Evolutionary conservation across 1,284 basidiomycete species (phyloP).

Genomic region (Cryptococcus maquisensis): DNA sequence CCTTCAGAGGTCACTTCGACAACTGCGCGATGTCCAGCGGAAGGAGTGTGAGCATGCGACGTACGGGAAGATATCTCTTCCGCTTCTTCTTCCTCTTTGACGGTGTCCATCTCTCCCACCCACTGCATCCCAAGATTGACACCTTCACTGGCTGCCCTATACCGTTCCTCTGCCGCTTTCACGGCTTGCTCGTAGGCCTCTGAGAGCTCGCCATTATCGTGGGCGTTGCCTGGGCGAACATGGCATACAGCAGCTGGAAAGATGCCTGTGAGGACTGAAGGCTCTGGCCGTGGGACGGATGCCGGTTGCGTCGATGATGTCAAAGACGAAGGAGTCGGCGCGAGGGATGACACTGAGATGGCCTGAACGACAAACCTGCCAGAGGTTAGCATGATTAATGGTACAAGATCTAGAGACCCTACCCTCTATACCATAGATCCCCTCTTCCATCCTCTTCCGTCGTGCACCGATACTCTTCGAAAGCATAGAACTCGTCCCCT

Average conservation of each 20-base stretch:
- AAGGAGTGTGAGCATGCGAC: not conserved
- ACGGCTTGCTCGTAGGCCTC: slow-evolving; percentile 50
- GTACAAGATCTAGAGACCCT: slow-evolving; percentile 27
- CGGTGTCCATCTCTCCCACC: slow-evolving; percentile 55
- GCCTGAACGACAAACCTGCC: slow-evolving; percentile 19
- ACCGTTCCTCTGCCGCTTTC: slow-evolving; percentile 23
- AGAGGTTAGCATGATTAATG: not conserved
- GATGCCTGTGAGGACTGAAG: slow-evolving; percentile 89
- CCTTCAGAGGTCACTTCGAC: slow-evolving; percentile 10
- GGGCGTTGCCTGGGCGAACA: slow-evolving; percentile 79
- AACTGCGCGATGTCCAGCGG: not conserved
- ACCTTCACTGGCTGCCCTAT: not conserved
- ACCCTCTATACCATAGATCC: slow-evolving; percentile 87
- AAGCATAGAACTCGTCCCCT: slow-evolving; percentile 94
- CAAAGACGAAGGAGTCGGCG: slow-evolving; percentile 6
- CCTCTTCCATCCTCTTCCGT: slow-evolving; percentile 58
- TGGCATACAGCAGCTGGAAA: slow-evolving; percentile 90
- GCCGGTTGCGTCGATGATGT: slow-evolving; percentile 19
- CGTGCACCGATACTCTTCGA: slow-evolving; percentile 67
- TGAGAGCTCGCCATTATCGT: slow-evolving; percentile 79
- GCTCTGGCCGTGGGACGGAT: slow-evolving; percentile 47
- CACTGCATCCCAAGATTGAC: not conserved
- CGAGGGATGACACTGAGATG: slow-evolving; percentile 45
- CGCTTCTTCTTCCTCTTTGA: slow-evolving; percentile 72
- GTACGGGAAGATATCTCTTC: slow-evolving; percentile 29